phyloP scores from a whole-genome alignment of 2,329 filamentous ascomycete genomes.

The Epichloe uncinata region DNA sequence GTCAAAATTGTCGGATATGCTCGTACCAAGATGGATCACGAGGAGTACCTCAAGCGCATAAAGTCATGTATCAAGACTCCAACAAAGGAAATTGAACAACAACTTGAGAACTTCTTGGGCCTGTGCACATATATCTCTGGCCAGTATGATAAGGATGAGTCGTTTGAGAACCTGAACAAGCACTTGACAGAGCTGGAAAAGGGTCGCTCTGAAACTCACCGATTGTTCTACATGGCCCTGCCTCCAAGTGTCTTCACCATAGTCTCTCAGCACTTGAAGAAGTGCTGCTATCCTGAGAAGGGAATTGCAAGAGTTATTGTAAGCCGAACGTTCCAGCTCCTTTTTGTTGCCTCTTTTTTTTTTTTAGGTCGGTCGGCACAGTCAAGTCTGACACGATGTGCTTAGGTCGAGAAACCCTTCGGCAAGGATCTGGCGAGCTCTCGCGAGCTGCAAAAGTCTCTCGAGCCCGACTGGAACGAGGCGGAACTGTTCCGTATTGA shows the following conservation, averaged over 20 bases:
- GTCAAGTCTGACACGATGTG: neutral
- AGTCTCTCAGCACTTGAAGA: conserved; percentile 93
- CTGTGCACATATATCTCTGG: conserved; percentile 92
- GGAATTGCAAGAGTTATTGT: conserved; percentile 93
- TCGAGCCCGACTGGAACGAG: conserved; percentile 96
- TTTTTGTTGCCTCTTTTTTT: conserved; percentile 3
- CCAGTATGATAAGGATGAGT: conserved; percentile 94
- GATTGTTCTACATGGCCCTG: conserved; percentile 98
- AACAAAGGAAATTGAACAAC: conserved; percentile 92
- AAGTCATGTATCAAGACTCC: conserved; percentile 98
- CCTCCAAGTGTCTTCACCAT: conserved; percentile 96
- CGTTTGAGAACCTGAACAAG: conserved; percentile 72
- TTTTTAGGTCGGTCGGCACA: no score
- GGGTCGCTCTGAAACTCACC: conserved; percentile 69
- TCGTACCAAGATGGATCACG: conserved; percentile 97
- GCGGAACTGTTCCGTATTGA: conserved; percentile 99
- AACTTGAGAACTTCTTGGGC: conserved; percentile 77
- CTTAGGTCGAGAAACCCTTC: conserved; percentile 94
- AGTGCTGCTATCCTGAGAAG: conserved; percentile 84
- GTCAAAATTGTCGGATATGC: conserved; percentile 98
- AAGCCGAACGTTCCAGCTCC: conserved; percentile 22
- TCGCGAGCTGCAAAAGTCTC: conserved; percentile 82
- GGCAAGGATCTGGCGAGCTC: conserved; percentile 94
- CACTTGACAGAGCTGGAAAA: conserved; percentile 79
- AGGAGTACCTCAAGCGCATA: conserved; percentile 87